Percentiles rank a stretch among this genome's conserved stretches.
Conservation (phyloP, 73 alveolate species). For the Paramecium sonneborni region DNA sequence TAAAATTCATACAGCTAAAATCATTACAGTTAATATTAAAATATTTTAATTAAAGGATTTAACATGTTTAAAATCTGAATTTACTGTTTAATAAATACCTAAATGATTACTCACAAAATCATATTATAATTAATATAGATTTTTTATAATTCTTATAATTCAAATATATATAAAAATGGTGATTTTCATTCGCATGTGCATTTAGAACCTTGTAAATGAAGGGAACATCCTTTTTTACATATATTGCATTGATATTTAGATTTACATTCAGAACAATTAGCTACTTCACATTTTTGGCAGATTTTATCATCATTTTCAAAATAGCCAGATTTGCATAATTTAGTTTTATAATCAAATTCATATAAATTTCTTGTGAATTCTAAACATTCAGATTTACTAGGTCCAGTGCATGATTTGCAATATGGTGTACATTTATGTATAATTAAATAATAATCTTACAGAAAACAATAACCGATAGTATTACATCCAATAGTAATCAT, state of each 20-base stretch:
- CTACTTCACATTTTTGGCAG: not conserved
- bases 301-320: not conserved
- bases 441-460: not conserved
- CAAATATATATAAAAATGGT: not conserved
- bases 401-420: not conserved
- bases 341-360: not conserved
- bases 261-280: not conserved
- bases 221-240: not conserved
- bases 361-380: not conserved
- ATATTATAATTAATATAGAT: too few relatives aligned
- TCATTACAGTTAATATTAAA: too few relatives aligned
- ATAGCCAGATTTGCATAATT: not conserved
- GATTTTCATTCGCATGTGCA: not conserved
- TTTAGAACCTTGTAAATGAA: not conserved
- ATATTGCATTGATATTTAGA: not conserved
- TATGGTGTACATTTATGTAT: not conserved
- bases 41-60: too few relatives aligned
- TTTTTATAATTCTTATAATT: not conserved
- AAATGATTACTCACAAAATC: too few relatives aligned
- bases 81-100: too few relatives aligned
- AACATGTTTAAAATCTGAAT: too few relatives aligned
- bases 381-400: not conserved
- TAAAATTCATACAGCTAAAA: too few relatives aligned
- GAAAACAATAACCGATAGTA: not conserved
- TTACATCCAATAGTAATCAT: not conserved